phyloP scores from a whole-genome alignment of 2,329 filamentous ascomycete species.

The Talaromyces amestolkiae region DNA sequence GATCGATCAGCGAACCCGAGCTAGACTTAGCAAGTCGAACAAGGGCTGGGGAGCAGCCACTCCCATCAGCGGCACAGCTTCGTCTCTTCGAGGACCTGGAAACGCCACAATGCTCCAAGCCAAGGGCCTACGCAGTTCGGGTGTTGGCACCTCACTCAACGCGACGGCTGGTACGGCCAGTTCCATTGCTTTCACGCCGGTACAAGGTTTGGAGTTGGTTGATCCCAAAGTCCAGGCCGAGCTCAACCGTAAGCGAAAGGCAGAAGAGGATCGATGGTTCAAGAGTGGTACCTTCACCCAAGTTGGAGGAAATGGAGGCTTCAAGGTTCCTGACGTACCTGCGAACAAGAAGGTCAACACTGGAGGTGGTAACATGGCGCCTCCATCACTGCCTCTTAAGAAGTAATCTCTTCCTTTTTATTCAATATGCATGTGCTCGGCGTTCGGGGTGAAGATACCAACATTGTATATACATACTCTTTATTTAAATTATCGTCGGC shows the following conservation, averaged over 20 bases:
- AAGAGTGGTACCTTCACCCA: constrained; percentile 97
- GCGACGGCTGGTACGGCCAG: constrained; percentile 72
- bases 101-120: constrained; percentile 67
- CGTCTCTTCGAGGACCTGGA: constrained; percentile 68
- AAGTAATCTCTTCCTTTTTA: constrained; percentile 19
- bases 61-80: constrained; percentile 61
- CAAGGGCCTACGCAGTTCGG: constrained; percentile 70
- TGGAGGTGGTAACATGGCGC: constrained; percentile 56
- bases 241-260: constrained; percentile 84
- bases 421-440: constrained; percentile 13
- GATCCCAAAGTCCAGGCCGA: constrained; percentile 89
- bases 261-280: constrained; percentile 94
- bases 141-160: constrained; percentile 70
- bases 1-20: constrained; percentile 88
- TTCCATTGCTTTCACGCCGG: constrained; percentile 87
- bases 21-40: constrained; percentile 91
- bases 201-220: constrained; percentile 90
- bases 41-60: constrained; percentile 83
- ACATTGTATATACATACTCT: constrained; percentile 8
- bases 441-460: constrained; percentile 19
- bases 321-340: constrained; percentile 79
- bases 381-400: constrained; percentile 37
- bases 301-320: constrained; percentile 64
- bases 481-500: neutral
- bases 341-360: constrained; percentile 70